phyloP scores from a whole-genome alignment of 352 stramenopile species.

The Phytopythium sindhum region DNA sequence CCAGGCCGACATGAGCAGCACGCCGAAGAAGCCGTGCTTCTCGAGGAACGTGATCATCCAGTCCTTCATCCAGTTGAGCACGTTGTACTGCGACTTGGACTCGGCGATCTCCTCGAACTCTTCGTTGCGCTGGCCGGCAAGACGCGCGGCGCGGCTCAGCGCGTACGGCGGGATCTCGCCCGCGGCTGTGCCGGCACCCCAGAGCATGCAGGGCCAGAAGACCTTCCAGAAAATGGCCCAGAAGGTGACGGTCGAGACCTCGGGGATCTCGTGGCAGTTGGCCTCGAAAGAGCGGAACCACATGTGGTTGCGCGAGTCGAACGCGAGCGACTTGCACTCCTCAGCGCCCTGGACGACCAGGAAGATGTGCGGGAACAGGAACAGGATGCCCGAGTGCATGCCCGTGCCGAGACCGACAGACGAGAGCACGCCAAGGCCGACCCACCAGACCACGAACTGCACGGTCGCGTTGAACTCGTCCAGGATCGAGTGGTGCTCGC shows the following conservation, averaged over 20 bases:
- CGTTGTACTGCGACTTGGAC: constrained; percentile 80
- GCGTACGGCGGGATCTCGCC: constrained; percentile 94
- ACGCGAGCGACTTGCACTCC: constrained; percentile 85
- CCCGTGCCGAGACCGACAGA: constrained; percentile 92
- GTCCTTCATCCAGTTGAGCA: constrained; percentile 90
- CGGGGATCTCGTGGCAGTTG: constrained; percentile 45
- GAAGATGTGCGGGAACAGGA: constrained; percentile 95
- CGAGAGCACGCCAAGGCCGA: constrained; percentile 92
- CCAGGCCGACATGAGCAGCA: constrained; percentile 93
- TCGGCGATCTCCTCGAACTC: constrained; percentile 89
- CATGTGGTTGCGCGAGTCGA: constrained; percentile 87
- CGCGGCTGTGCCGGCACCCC: constrained; percentile 90
- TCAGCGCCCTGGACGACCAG: constrained; percentile 86
- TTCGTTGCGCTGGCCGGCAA: constrained; percentile 84
- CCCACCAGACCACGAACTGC: constrained; percentile 92
- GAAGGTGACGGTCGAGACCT: constrained; percentile 66
- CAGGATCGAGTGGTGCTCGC: constrained; percentile 68
- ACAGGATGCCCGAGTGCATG: constrained; percentile 94
- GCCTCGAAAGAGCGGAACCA: constrained; percentile 87
- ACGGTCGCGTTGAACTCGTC: constrained; percentile 82
- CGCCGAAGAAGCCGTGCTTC: constrained; percentile 90
- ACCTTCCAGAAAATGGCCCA: constrained; percentile 88
- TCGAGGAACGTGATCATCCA: constrained; percentile 93
- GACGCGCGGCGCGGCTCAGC: constrained; percentile 81
- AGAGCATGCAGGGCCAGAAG: constrained; percentile 88